These are phyloP conservation scores for Colletotrichum brevisporum DNA, from an alignment of 2,329 filamentous ascomycete species.

Conservation along the genomic window DNA sequence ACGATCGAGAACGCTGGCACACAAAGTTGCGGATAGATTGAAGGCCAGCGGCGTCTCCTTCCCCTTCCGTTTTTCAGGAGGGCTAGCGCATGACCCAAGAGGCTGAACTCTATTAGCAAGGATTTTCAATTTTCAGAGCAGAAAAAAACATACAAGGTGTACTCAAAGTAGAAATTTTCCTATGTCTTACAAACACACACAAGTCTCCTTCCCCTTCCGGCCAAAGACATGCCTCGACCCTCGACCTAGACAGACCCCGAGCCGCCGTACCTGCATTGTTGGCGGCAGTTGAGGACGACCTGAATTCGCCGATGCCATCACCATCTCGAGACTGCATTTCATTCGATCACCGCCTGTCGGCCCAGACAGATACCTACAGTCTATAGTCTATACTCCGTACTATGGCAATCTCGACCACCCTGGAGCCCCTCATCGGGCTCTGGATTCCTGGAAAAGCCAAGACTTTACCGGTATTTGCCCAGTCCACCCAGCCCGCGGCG, in stretches of 20 bases:
- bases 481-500: background rate
- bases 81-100: no score
- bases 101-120: no score
- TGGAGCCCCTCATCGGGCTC: background rate
- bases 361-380: background rate
- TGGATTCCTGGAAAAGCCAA: background rate
- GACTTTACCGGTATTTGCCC: constrained; percentile 17
- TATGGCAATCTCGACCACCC: no score
- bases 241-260: background rate
- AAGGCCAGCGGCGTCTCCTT: background rate
- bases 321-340: background rate
- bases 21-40: constrained; percentile 37
- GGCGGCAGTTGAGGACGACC: background rate
- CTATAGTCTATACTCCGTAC: no score
- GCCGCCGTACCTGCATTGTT: constrained; percentile 1
- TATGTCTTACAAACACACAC: no score
- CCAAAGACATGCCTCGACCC: background rate
- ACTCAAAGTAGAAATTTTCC: no score
- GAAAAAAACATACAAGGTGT: no score
- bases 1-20: constrained; percentile 16
- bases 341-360: background rate
- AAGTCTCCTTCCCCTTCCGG: no score
- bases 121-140: no score
- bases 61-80: no score
- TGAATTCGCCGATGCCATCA: background rate